phyloP scores from a whole-genome alignment of 306 rosid species.

The Delonix regia region DNA sequence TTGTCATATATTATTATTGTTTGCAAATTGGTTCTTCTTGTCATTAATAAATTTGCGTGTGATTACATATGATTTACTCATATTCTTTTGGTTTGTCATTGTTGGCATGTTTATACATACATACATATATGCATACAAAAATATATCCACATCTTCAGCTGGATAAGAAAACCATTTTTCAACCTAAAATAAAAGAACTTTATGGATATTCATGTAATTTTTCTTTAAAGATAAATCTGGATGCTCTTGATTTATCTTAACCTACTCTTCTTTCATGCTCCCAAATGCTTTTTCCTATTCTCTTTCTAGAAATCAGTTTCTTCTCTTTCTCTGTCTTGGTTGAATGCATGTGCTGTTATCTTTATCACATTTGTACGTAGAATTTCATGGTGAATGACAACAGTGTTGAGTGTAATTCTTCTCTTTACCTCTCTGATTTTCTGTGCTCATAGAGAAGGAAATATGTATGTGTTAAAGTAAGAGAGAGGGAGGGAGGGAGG shows the following conservation, averaged over 20 bases:
- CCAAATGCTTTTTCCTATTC: not conserved
- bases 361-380: not conserved
- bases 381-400: not conserved
- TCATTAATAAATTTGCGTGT: constrained; percentile 24
- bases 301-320: not conserved
- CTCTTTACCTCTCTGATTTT: not conserved
- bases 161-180: not conserved
- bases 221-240: too few relatives aligned
- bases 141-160: not conserved
- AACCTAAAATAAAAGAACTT: too few relatives aligned
- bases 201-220: too few relatives aligned
- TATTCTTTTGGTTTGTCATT: constrained; percentile 27
- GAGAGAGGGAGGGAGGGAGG: too few relatives aligned
- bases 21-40: constrained; percentile 11
- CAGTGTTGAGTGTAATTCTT: not conserved
- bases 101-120: not conserved
- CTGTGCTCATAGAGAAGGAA: not conserved
- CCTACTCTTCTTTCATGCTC: not conserved
- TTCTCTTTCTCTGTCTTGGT: not conserved
- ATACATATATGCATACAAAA: not conserved
- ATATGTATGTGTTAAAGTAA: too few relatives aligned
- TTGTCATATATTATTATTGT: constrained; percentile 20
- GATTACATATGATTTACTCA: constrained; percentile 3
- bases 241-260: too few relatives aligned
- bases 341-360: not conserved